Evolutionary conservation across 805 yeast species (phyloP), one percentile per base, ranked within the genome.

Genomic region (Spathaspora sp.): DNA sequence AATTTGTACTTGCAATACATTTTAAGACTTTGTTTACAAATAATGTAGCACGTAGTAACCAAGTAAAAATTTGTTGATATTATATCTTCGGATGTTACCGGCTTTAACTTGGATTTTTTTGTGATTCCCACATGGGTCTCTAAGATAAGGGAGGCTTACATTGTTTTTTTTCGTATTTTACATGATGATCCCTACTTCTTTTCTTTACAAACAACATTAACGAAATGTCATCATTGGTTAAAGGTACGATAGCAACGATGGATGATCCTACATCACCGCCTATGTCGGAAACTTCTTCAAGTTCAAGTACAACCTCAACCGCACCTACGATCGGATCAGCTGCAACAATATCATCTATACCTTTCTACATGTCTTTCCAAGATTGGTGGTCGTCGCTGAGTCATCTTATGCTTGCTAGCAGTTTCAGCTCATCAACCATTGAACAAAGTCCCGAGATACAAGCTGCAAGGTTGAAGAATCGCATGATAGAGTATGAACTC

Each of bases 321-420:
- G 11, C 14, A 23, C 3, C 20, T 10, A 45, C 28, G 12, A 47
- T 44, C 31, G n/a, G 17, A 10, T 19, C 46, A 6, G 14, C 45
- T 5, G 9, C 31, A 4, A 17, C 44, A 18, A 19, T 35, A 5
- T 49, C 29, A 5, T 52, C 75, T 6, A 63, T 70, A 12, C 52
- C 69, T 0, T 39, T 68, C 11, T 23, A 46, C 17, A 53, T 57
- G 31, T 70, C 75, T 2, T 49, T 70, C 19, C 51, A 55, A 16
- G 77, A 73, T 57, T 73, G 78, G 78, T 72, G 77, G 76, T 31
- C 52, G 7, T 58, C 65, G 14, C 58, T 70, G 4, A 52, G 66
- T 5, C 55, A 59, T 14, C 55, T 68, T 3, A 45, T 59, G 59
- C 47, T 55, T 44, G 54, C 26, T 7, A 39, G 60, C 50, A 45